Evolutionary conservation across 2,329 filamentous ascomycete genomes (phyloP).

Genomic region (Neofusicoccum sp.): DNA sequence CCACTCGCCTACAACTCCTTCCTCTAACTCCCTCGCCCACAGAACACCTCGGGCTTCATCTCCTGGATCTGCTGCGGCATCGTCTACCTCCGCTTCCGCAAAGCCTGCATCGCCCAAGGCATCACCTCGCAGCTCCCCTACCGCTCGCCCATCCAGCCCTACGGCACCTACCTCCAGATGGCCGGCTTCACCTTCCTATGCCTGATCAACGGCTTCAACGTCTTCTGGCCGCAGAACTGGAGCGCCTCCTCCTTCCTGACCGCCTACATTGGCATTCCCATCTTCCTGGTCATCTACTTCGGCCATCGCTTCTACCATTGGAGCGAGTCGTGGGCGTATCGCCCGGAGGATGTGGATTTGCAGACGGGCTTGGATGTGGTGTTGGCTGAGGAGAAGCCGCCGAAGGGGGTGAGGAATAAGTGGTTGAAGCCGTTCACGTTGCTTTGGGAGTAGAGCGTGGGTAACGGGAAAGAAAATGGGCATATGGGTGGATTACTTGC

Average conservation of each 20-base stretch:
- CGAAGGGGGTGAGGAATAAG: slow-evolving; percentile 26
- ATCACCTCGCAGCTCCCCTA: slow-evolving; percentile 56
- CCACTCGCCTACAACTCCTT: background rate
- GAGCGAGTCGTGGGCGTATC: slow-evolving; percentile 55
- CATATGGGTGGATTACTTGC: no score
- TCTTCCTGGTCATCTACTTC: slow-evolving; percentile 59
- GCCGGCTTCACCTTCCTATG: slow-evolving; percentile 63
- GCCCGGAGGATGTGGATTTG: slow-evolving; percentile 56
- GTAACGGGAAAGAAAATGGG: background rate
- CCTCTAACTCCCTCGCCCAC: slow-evolving; percentile 54
- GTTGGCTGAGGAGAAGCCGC: slow-evolving; percentile 38
- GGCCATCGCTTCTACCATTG: slow-evolving; percentile 53
- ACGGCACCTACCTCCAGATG: slow-evolving; percentile 64
- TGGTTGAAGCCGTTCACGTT: slow-evolving; percentile 32
- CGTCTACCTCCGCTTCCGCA: slow-evolving; percentile 62
- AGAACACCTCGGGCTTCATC: slow-evolving; percentile 56
- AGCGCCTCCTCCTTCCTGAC: slow-evolving; percentile 65
- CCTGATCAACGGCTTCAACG: slow-evolving; percentile 74
- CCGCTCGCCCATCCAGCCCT: slow-evolving; percentile 61
- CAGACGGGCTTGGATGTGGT: slow-evolving; percentile 43
- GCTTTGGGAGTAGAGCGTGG: slow-evolving; percentile 29
- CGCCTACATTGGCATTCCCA: slow-evolving; percentile 65
- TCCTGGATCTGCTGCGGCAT: slow-evolving; percentile 59
- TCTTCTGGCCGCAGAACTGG: slow-evolving; percentile 71
- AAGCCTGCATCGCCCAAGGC: slow-evolving; percentile 58